Evolutionary conservation across 345 rosid genomes (phyloP), one percentile per base, ranked within the genome.

Genomic region (Brassica incana): DNA sequence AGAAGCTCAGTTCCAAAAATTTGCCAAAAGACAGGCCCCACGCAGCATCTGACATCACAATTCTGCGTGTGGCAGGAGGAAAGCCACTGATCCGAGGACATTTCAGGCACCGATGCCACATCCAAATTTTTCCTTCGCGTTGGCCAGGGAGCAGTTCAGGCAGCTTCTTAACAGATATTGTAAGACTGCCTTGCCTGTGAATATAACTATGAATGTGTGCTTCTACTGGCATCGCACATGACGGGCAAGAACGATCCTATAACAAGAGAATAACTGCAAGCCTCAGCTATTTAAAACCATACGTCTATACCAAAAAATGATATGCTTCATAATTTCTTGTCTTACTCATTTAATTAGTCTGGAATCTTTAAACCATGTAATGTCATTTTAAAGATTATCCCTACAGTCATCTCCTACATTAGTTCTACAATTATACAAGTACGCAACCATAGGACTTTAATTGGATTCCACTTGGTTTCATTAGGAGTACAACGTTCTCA

Each of bases 11-110:
- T 85, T 95, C 98, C 90, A 95, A 84, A 84, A 95, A 93, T 69
- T 95, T 95, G 54, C 99, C 98, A 71, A 95, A 93, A 50, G 99
- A 95, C 71, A 95, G 81, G 52, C 97, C 97, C 99, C 98, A 95
- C 12, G 98, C 98, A 78, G 99, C 97, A 88, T 91, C 91, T 67
- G 98, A 95, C 99, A 95, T 95, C 71, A 95, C 88, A 65, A 95
- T 87, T 83, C 99, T 90, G 50, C 89, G 87, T 64, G 99, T 95
- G 72, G 98, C 97, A 3, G 94, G 97, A 79, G 98, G 99, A 79
- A 91, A 90, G 18, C 97, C 95, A 83, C 78, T 83, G 68, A 62
- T 81, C 71, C 98, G 87, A 78, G 98, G 99, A 77, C 99, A 95
- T 76, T 83, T 86, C 76, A 93, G 87, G 82, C 99, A 95, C 81